These are phyloP conservation scores for Chaetomium strumarium DNA, from an alignment of 2,329 filamentous ascomycete genomes.

Conservation along the genomic window DNA sequence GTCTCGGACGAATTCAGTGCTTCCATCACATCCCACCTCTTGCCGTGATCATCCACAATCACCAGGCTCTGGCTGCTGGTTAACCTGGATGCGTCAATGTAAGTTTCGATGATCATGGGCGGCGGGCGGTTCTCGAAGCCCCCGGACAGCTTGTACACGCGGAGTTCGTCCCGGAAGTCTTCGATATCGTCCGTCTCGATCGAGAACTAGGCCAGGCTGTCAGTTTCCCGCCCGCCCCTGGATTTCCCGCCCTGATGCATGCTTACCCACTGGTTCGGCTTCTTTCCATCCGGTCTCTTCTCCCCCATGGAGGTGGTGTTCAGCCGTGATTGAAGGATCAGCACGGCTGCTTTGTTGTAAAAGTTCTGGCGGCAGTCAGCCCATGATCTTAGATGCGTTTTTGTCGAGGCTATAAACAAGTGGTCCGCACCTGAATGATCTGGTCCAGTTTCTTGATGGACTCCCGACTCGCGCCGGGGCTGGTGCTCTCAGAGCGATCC, in stretches of 20 bases:
- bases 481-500: constrained; percentile 38
- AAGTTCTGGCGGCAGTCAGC: constrained; percentile 61
- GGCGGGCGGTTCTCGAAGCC: constrained; percentile 71
- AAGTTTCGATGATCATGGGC: constrained; percentile 84
- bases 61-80: constrained; percentile 83
- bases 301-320: constrained; percentile 57
- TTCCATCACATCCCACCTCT: constrained; percentile 87
- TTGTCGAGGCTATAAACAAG: not conserved
- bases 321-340: constrained; percentile 76
- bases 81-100: constrained; percentile 71
- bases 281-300: constrained; percentile 39
- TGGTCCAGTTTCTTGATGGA: constrained; percentile 79
- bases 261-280: constrained; percentile 77
- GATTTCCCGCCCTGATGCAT: not conserved
- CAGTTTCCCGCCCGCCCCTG: not conserved
- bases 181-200: constrained; percentile 91
- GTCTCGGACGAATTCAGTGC: constrained; percentile 62
- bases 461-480: constrained; percentile 51
- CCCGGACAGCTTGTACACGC: constrained; percentile 75
- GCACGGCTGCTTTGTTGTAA: constrained; percentile 77
- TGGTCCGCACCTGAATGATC: constrained; percentile 69
- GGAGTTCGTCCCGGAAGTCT: constrained; percentile 73
- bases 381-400: not conserved
- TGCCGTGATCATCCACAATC: constrained; percentile 79
- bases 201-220: constrained; percentile 66